phyloP scores from a whole-genome alignment of 2,329 filamentous ascomycete genomes.

The Phyllosticta citrichinensis region DNA sequence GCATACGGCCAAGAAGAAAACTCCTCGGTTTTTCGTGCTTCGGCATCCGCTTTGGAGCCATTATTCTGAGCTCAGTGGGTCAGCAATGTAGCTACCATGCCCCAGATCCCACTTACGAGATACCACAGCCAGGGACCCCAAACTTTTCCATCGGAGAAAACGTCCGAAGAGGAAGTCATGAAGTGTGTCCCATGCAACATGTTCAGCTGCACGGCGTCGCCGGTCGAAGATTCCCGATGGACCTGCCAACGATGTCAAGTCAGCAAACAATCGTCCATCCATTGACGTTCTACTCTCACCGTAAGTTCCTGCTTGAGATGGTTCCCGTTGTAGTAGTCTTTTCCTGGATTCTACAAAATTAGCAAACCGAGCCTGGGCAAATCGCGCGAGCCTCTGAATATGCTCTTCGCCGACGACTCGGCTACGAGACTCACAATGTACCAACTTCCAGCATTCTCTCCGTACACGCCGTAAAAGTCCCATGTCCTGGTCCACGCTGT shows the following conservation, averaged over 20 bases:
- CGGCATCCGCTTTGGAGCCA: constrained; percentile 36
- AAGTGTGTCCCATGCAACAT: constrained; percentile 46
- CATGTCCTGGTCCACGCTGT: constrained; percentile 30
- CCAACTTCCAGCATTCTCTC: constrained; percentile 40
- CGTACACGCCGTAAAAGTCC: constrained; percentile 43
- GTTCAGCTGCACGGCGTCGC: constrained; percentile 44
- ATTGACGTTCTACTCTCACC: constrained; percentile 1
- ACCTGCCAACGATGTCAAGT: constrained; percentile 15
- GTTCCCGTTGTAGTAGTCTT: constrained; percentile 34
- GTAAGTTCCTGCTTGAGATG: constrained; percentile 45
- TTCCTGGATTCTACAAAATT: constrained; percentile 5
- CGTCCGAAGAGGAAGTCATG: constrained; percentile 28
- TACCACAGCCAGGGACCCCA: constrained; percentile 33
- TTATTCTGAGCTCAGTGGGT: constrained; percentile 30
- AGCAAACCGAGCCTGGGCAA: background rate
- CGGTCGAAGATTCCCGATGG: constrained; percentile 41
- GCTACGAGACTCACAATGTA: constrained; percentile 28
- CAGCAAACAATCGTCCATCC: background rate
- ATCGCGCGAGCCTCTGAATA: background rate
- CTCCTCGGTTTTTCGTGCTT: constrained; percentile 31
- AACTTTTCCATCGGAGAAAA: constrained; percentile 28
- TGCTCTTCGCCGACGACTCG: background rate
- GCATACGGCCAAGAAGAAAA: constrained; percentile 38
- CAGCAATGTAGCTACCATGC: background rate
- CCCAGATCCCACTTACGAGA: constrained; percentile 11